Base-by-base conservation (phyloP, 495 filamentous ascomycete genomes). In the Wilcoxina mikolae region DNA sequence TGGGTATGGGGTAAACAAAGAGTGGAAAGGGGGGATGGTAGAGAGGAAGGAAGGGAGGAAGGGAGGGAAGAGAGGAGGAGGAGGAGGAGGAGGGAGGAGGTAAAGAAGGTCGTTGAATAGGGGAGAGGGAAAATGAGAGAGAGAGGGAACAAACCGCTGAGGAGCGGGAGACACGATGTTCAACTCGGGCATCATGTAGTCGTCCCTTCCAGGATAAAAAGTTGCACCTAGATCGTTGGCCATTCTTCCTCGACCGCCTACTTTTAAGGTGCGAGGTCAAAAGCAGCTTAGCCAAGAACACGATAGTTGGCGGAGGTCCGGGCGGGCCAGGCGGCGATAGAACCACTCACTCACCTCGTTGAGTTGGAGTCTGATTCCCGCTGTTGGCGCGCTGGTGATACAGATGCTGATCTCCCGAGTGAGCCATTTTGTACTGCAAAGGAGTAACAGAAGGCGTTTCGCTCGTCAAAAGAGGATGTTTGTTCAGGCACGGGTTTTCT, bases 171-270 rank as follows among this genome's bases (percentile, higher is more conserved):
- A 84, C 50, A 87, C 75, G 61, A 87, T 73, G 64, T 84, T 81
- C 60, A 81, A 78, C 66, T 80, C 64, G 20, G 66, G 60, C 39
- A 68, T 67, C 42, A 87, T 95, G 70, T 94, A 87, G 74, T 95
- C 90, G 56, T 78, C 73, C 35, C 82, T 84, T 65, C 89, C 87
- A 60, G 91, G 89, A 69, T 85, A 83, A 72, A 94, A 94, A 45
- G 89, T 94, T 56, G 89, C 87, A 65, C 82, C 82, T 61, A 90
- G 43, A 46, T 46, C 47, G 43, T 7, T 46, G 47, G 47, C 23
- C 47, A 50, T 50, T 50, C 27, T 18, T 28, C 47, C 47, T 50
- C 47, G 47, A 15, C 47, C 47, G 22, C 49, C 49, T 52, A 38
- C 12, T 17, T 11, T 29, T 18, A 15, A 31, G n/a, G 20, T 9